Evolutionary conservation across 179 eudicot species (phyloP), one percentile per base, ranked within the genome.

Genomic region (Vitellaria paradoxa): DNA sequence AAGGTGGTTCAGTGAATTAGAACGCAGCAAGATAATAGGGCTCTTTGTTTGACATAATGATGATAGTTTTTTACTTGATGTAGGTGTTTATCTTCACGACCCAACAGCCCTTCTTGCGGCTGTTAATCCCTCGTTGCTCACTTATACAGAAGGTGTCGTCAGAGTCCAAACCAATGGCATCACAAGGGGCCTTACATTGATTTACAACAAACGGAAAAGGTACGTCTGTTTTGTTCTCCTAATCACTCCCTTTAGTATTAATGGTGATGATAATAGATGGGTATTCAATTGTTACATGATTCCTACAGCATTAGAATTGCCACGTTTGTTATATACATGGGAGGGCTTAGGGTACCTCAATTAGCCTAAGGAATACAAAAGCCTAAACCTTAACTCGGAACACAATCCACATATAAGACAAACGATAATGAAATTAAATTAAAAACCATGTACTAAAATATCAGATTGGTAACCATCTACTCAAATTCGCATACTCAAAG

Each of bases 11-110:
- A 37, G 56, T 57, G 57, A 70, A 42, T 20, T 6, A 7, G 55
- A 26, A 24, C 55, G 15, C 50, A 56, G 30, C 18, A 23, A 82
- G 73, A 67, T 70, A 18, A 24, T 67, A 9, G 26, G 46, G 1
- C 42, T 7, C 40, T 69, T 49, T 65, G 59, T 42, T 49, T 56
- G 70, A 50, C 63, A 59, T 79, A 21, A 75, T 82, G 80, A 72
- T 78, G 42, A 49, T 77, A 23, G 11, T 69, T 50, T 80, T 59
- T 17, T 57, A 59, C 70, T 83, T 61, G 53, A 68, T 86, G 84
- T 85, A 96, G 98, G 97, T 77, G 97, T 92, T 75, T 96, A 93
- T 77, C 96, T 96, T 80, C 99, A 96, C 60, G 99, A 96, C 85
- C 99, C 98, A 59, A 84, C 97, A 6, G 78, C 97, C 70, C 62